Conservation (phyloP, 176 grass and related monocot species). For the Leersia perrieri region DNA sequence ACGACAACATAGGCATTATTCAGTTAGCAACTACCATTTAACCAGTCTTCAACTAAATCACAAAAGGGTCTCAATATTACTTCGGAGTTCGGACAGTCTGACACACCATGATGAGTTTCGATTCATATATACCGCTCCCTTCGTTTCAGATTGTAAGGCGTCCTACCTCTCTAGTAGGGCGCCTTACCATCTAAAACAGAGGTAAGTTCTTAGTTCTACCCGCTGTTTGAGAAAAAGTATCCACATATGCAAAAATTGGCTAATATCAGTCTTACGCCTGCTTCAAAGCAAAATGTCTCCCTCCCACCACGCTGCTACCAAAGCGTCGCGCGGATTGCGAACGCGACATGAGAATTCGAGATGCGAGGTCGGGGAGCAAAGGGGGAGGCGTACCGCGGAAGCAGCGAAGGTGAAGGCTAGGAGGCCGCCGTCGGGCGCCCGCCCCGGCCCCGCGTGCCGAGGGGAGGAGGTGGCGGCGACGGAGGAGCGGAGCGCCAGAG, state of each 20-base stretch:
- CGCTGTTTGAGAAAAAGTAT: not conserved
- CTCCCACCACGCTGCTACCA: not conserved
- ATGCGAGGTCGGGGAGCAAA: not conserved
- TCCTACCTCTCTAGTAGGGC: too few species aligned
- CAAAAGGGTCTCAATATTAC: not conserved
- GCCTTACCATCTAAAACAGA: too few species aligned
- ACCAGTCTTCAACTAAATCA: not conserved
- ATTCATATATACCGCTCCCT: too few species aligned
- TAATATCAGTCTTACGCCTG: not conserved
- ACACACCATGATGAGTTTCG: not conserved
- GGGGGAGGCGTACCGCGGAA: conserved; percentile 42
- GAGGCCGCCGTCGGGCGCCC: conserved; percentile 19
- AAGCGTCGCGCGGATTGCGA: not conserved
- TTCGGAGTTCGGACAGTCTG: too few species aligned
- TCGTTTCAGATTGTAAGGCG: too few species aligned
- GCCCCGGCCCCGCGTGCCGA: not conserved
- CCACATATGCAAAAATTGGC: not conserved
- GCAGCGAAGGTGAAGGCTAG: conserved; percentile 44
- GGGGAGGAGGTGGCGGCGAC: conserved; percentile 25
- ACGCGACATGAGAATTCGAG: not conserved
- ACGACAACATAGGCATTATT: not conserved
- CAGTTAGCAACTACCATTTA: not conserved
- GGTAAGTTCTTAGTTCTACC: not conserved
- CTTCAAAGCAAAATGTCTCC: not conserved
- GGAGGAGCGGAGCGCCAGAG: conserved; percentile 12